Evolutionary conservation across 345 rosid genomes (phyloP), one percentile per base, ranked within the genome.

Genomic region (Eucalyptus virginea): DNA sequence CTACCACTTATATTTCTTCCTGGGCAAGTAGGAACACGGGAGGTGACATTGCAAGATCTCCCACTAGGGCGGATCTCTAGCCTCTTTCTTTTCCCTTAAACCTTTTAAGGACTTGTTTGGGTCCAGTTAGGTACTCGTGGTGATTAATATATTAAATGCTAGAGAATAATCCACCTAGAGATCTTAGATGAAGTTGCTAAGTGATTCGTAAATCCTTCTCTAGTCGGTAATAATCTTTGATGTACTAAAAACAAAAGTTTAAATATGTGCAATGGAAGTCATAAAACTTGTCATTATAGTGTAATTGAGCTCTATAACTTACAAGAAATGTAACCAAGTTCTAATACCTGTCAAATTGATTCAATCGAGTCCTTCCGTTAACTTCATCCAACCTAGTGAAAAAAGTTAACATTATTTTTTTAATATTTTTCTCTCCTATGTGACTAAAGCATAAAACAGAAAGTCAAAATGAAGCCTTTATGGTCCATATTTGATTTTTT

Each of bases 51-150:
- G 5, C 58, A 21, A 1, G 58, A 52, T 52, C 58, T 52, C 26
- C 0, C 11, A 52, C 58, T 52, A 52, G 24, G 11, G 58, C 2
- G 0, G 1, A 52, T 52, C 24, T 52, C 26, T 4, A 52, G 26
- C 58, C 58, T 52, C 11, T 52, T 52, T 52, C 58, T 52, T 52
- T 4, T 52, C 5, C 2, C 58, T 52, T 52, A 52, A 52, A 2
- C 58, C 58, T 52, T 52, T 21, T 52, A 52, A 52, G 11, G 58
- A 52, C 58, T 0, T 21, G 1, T 0, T 52, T 0, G 2, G 2
- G 58, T 52, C 58, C 26, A 2, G 0, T 77, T 77, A 21, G 83
- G 83, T 37, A 77, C 28, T 37, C 9, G 2, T 37, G 85, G 47
- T 21, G 47, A 77, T 77, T 11, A 40, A 11, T 77, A 21, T 3